Conservation (phyloP, 139 green algal species). For the Penium margaritaceum region DNA sequence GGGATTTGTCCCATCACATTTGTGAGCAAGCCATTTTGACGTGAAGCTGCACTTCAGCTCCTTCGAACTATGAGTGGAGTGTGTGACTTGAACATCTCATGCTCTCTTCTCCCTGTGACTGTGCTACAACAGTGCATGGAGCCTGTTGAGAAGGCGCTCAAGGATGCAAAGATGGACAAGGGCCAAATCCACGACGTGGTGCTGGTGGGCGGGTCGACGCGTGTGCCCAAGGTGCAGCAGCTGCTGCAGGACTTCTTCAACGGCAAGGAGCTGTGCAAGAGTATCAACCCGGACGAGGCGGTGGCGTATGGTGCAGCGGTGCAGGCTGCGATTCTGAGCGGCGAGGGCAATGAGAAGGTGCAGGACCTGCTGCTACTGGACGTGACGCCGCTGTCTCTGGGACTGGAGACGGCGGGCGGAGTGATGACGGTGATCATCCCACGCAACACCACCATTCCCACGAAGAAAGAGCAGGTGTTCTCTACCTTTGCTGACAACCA, state of each 20-base stretch:
- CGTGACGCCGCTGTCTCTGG: conserved; percentile 85
- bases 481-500: conserved; percentile 98
- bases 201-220: conserved; percentile 87
- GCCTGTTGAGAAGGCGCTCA: conserved; percentile 59
- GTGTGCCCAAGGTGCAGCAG: conserved; percentile 95
- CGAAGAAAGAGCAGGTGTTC: conserved; percentile 99
- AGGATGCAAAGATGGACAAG: conserved; percentile 88
- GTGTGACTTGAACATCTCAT: not conserved
- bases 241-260: conserved; percentile 98
- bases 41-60: not conserved
- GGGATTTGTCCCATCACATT: not conserved
- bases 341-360: conserved; percentile 85
- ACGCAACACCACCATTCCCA: conserved; percentile 95
- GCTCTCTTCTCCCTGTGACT: not conserved
- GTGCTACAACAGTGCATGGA: conserved; percentile 45
- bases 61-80: not conserved
- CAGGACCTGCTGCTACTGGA: conserved; percentile 96
- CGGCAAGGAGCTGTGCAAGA: conserved; percentile 98
- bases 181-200: conserved; percentile 78
- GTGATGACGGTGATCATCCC: conserved; percentile 86
- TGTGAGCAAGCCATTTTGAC: no score
- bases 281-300: conserved; percentile 98
- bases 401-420: conserved; percentile 87
- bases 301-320: conserved; percentile 97
- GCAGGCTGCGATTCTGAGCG: conserved; percentile 87